Percentiles rank a stretch among this genome's conserved stretches.
phyloP scores from a whole-genome alignment of 768 basidiomycete species.

The Boletus vermiculosoides region DNA sequence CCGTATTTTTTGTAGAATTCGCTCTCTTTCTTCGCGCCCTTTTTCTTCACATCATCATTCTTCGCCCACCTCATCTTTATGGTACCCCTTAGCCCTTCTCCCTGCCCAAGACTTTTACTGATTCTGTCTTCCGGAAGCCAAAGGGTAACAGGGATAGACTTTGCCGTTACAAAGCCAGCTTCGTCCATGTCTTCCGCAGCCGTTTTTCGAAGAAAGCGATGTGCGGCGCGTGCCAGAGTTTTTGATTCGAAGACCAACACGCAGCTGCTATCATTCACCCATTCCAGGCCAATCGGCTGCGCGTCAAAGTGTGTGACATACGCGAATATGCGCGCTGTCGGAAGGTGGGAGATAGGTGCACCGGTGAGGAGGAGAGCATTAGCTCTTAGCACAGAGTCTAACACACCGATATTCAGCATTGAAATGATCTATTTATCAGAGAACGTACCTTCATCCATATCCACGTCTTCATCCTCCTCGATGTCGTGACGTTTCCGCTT shows the following conservation, averaged over 20 bases:
- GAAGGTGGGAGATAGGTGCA: slow-evolving; percentile 68
- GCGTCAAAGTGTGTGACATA: slow-evolving; percentile 79
- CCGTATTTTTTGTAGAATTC: slow-evolving; percentile 81
- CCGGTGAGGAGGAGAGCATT: slow-evolving; percentile 77
- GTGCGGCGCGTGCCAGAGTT: slow-evolving; percentile 50
- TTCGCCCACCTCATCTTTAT: slow-evolving; percentile 79
- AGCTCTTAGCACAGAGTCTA: slow-evolving; percentile 49
- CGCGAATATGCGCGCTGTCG: slow-evolving; percentile 76
- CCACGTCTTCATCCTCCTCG: slow-evolving; percentile 38
- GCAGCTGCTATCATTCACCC: slow-evolving; percentile 83
- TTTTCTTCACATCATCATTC: slow-evolving; percentile 71
- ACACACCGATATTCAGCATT: not conserved
- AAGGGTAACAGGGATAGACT: slow-evolving; percentile 65
- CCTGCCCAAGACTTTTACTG: slow-evolving; percentile 65
- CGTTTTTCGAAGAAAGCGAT: slow-evolving; percentile 51
- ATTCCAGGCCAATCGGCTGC: slow-evolving; percentile 74
- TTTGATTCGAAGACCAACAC: slow-evolving; percentile 70
- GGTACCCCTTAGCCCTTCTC: slow-evolving; percentile 62
- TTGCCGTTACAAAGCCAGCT: slow-evolving; percentile 60
- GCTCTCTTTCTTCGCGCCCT: slow-evolving; percentile 68
- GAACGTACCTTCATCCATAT: slow-evolving; percentile 32
- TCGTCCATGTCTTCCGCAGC: slow-evolving; percentile 48
- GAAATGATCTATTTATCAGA: slow-evolving; percentile 10
- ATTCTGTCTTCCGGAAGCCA: slow-evolving; percentile 84
- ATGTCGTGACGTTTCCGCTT: slow-evolving; percentile 49